A percentile compares a stretch with the other conserved stretches of the same genome.
Conservation (phyloP, 306 rosid genomes). For the Citrullus amarus region DNA sequence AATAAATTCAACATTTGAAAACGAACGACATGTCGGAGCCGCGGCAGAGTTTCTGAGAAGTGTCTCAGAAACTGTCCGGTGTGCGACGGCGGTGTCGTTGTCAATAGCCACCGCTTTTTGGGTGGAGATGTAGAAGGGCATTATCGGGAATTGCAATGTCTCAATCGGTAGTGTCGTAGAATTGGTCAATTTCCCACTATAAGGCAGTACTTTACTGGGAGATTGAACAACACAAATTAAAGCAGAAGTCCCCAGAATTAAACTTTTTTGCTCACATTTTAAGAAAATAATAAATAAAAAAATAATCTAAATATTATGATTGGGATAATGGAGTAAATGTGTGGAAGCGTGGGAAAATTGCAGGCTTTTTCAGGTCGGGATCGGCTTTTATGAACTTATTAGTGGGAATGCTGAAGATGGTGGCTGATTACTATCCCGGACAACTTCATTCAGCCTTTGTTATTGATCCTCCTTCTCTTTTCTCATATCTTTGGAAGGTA, state of each 20-base stretch:
- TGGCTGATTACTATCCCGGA: conserved; percentile 70
- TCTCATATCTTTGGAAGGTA: conserved; percentile 96
- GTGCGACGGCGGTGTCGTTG: conserved; percentile 50
- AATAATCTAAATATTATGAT: background rate
- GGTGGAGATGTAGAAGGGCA: conserved; percentile 20
- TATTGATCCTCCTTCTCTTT: conserved; percentile 83
- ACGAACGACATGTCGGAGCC: conserved; percentile 25
- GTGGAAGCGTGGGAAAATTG: conserved; percentile 7
- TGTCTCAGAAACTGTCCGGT: conserved; percentile 50
- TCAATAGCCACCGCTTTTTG: conserved; percentile 15
- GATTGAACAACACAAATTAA: background rate
- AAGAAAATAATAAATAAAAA: background rate
- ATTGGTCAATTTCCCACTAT: conserved; percentile 28
- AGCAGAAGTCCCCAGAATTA: conserved; percentile 34
- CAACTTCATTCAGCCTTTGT: conserved; percentile 60
- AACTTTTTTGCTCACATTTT: conserved; percentile 22
- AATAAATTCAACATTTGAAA: conserved; percentile 4
- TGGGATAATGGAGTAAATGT: conserved; percentile 2
- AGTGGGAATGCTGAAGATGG: conserved; percentile 57
- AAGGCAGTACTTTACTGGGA: background rate
- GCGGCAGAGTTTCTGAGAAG: conserved; percentile 19
- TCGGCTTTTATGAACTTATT: conserved; percentile 75
- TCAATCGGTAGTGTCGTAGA: conserved; percentile 14
- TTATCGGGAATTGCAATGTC: conserved; percentile 56
- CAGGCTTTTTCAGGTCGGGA: conserved; percentile 92